These are phyloP conservation scores for Rhexocercosporidium sp. DNA, from an alignment of 2,329 filamentous ascomycete species.

Conservation along the genomic window DNA sequence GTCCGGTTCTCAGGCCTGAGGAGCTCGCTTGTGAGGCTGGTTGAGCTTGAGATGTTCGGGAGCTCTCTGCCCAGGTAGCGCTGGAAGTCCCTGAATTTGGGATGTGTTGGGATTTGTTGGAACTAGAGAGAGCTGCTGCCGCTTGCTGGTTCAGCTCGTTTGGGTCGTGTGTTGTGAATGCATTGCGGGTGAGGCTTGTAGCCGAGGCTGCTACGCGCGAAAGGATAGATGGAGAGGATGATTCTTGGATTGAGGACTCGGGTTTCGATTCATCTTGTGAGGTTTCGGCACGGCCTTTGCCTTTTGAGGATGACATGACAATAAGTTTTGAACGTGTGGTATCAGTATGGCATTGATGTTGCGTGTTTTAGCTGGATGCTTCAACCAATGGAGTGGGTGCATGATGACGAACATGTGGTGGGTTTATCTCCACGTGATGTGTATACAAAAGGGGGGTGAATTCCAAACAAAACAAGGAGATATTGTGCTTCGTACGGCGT, in stretches of 20 bases:
- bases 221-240: slow-evolving; percentile 28
- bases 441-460: neutral
- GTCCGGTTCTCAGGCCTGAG: slow-evolving; percentile 26
- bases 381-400: neutral
- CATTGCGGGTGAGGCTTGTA: slow-evolving; percentile 42
- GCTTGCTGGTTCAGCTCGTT: slow-evolving; percentile 32
- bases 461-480: neutral
- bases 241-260: neutral
- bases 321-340: neutral
- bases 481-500: neutral
- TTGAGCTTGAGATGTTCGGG: slow-evolving; percentile 23
- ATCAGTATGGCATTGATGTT: neutral
- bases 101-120: slow-evolving; percentile 33
- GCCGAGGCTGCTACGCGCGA: slow-evolving; percentile 43
- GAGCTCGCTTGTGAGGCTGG: slow-evolving; percentile 7
- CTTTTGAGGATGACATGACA: slow-evolving; percentile 31
- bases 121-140: slow-evolving; percentile 33
- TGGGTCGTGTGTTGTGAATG: slow-evolving; percentile 36
- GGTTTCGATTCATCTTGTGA: slow-evolving; percentile 6
- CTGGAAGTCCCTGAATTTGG: slow-evolving; percentile 22
- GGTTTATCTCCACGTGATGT: slow-evolving; percentile 4
- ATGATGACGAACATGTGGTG: neutral
- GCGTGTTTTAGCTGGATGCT: neutral
- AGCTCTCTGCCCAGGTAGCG: slow-evolving; percentile 33
- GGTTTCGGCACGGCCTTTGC: slow-evolving; percentile 31